Conservation (phyloP, 2,329 filamentous ascomycete genomes). For the Colletotrichum falcatum region DNA sequence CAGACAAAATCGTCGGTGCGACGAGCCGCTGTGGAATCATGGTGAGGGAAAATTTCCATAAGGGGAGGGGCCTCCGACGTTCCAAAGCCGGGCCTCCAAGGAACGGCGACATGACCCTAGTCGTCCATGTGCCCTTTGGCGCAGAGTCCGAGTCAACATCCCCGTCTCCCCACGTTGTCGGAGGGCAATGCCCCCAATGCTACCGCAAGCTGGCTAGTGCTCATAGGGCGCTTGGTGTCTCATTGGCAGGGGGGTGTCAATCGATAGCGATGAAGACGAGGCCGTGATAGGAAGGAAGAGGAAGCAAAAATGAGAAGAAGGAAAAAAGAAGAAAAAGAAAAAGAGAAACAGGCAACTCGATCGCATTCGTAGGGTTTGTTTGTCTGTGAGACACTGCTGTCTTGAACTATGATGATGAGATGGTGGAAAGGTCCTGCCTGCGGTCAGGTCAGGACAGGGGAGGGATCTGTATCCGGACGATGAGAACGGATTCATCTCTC, state of each 20-base stretch:
- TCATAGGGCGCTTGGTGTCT: conserved; percentile 29
- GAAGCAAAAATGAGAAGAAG: too few species aligned
- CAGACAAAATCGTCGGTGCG: conserved; percentile 25
- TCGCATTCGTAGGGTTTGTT: conserved; percentile 9
- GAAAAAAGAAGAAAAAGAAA: too few species aligned
- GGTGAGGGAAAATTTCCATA: conserved; percentile 18
- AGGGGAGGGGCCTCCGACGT: conserved; percentile 10
- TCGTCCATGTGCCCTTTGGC: conserved; percentile 4
- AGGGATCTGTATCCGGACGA: conserved; percentile 10
- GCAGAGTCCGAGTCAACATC: conserved; percentile 33
- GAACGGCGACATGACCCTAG: neutral
- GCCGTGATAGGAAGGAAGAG: neutral
- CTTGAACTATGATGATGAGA: too few species aligned
- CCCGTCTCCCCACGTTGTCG: conserved; percentile 35
- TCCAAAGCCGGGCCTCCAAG: neutral
- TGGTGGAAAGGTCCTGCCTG: conserved; percentile 2
- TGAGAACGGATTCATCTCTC: conserved; percentile 12
- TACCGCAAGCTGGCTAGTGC: conserved; percentile 21
- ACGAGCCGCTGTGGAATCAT: conserved; percentile 33
- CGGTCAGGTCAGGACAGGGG: conserved; percentile 1
- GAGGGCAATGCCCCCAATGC: conserved; percentile 29
- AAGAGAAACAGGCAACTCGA: neutral
- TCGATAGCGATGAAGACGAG: conserved; percentile 5
- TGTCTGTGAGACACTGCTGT: conserved; percentile 9
- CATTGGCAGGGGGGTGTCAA: conserved; percentile 21